phyloP scores from a whole-genome alignment of 495 filamentous ascomycete genomes.

The Glarea lozoyensis region DNA sequence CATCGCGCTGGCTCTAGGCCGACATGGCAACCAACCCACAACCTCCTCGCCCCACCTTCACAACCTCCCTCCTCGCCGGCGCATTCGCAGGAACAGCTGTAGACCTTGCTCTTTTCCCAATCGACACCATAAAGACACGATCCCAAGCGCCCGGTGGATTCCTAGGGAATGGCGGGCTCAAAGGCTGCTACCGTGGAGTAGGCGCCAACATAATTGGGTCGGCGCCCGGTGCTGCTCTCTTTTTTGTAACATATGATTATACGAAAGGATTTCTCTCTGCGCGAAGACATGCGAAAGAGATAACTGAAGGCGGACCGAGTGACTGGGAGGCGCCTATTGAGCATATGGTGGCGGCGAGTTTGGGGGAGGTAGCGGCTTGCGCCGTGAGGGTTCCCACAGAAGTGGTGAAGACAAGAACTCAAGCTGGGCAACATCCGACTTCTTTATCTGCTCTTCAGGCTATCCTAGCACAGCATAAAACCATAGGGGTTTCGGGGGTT shows the following conservation, averaged over 20 bases:
- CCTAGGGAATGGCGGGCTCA: slow-evolving; percentile 64
- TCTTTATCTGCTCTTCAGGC: slow-evolving; percentile 53
- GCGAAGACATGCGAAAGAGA: slow-evolving; percentile 12
- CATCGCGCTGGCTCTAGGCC: slow-evolving; percentile 5
- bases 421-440: slow-evolving; percentile 64
- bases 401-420: slow-evolving; percentile 92
- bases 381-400: slow-evolving; percentile 90
- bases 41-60: slow-evolving; percentile 39
- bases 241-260: slow-evolving; percentile 94
- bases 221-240: slow-evolving; percentile 92
- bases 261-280: slow-evolving; percentile 52
- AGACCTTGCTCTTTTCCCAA: slow-evolving; percentile 82
- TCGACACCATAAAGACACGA: slow-evolving; percentile 88
- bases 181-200: slow-evolving; percentile 62
- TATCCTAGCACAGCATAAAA: slow-evolving; percentile 50
- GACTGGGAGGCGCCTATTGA: slow-evolving; percentile 26
- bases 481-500: slow-evolving; percentile 42
- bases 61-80: slow-evolving; percentile 55
- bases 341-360: slow-evolving; percentile 81
- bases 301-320: slow-evolving; percentile 9
- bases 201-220: slow-evolving; percentile 75
- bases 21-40: slow-evolving; percentile 9
- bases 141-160: slow-evolving; percentile 83
- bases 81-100: slow-evolving; percentile 80
- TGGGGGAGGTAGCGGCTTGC: slow-evolving; percentile 90